Evolutionary conservation across 768 basidiomycete species (phyloP).

Genomic region (Suillus spraguei): DNA sequence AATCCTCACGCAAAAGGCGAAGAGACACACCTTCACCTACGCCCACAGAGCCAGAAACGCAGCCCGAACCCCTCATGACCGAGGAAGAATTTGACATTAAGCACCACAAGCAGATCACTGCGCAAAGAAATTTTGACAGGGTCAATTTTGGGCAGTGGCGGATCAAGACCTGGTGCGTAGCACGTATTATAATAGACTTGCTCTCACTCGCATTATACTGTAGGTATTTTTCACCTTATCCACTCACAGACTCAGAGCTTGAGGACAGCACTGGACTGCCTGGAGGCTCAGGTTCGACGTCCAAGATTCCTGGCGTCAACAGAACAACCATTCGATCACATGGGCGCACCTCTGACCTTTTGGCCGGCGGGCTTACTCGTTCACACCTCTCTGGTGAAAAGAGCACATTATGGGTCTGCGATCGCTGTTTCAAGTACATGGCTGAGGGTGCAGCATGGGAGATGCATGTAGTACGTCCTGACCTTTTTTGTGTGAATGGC

Average conservation of each 20-base stretch:
- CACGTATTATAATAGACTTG: conserved; percentile 5
- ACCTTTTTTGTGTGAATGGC: conserved; percentile 14
- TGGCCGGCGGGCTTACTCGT: conserved; percentile 63
- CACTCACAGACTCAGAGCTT: conserved; percentile 66
- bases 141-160: conserved; percentile 86
- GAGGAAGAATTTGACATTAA: conserved; percentile 74
- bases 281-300: conserved; percentile 27
- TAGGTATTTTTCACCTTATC: conserved; percentile 96
- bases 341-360: conserved; percentile 72
- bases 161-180: conserved; percentile 83
- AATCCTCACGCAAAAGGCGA: conserved; percentile 21
- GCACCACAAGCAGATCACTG: conserved; percentile 66
- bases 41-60: conserved; percentile 18
- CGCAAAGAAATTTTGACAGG: conserved; percentile 82
- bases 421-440: conserved; percentile 98
- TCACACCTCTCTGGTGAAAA: conserved; percentile 47
- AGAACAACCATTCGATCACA: conserved; percentile 60
- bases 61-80: conserved; percentile 45
- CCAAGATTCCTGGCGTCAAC: conserved; percentile 52
- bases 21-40: conserved; percentile 20
- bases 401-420: conserved; percentile 78
- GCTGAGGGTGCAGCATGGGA: conserved; percentile 71
- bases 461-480: conserved; percentile 57
- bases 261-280: conserved; percentile 43
- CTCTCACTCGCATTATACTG: not conserved